Evolutionary conservation across 2,329 filamentous ascomycete genomes (phyloP).

Genomic region (Trichothecium sympodiale): DNA sequence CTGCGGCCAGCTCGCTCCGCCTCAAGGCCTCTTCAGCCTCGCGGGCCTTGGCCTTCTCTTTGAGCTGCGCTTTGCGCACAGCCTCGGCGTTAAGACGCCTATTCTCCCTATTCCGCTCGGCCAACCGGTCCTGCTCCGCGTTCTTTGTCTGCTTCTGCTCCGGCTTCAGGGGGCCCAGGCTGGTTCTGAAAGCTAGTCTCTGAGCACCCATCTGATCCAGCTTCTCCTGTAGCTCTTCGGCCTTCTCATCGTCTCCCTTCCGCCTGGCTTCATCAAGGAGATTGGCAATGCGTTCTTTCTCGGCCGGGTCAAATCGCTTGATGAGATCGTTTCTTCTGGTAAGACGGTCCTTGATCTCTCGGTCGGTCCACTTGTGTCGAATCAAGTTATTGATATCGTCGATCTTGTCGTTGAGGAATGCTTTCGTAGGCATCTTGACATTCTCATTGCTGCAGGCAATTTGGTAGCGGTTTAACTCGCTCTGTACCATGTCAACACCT

Average conservation of each 20-base stretch:
- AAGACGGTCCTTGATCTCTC: slow-evolving; percentile 71
- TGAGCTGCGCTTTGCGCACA: slow-evolving; percentile 81
- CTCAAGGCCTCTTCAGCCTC: slow-evolving; percentile 50
- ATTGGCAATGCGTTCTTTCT: slow-evolving; percentile 56
- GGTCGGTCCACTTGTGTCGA: slow-evolving; percentile 70
- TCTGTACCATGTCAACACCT: slow-evolving; percentile 29
- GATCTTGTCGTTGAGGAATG: slow-evolving; percentile 59
- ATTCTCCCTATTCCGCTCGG: slow-evolving; percentile 74
- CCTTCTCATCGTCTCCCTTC: slow-evolving; percentile 48
- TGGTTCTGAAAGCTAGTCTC: slow-evolving; percentile 64
- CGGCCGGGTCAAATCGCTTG: slow-evolving; percentile 52
- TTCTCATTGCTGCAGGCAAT: slow-evolving; percentile 62
- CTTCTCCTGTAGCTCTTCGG: slow-evolving; percentile 44
- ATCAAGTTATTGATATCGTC: slow-evolving; percentile 71
- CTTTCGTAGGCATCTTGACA: slow-evolving; percentile 62
- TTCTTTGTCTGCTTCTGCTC: slow-evolving; percentile 34
- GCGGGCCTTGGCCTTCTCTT: slow-evolving; percentile 57
- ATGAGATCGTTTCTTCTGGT: slow-evolving; percentile 58
- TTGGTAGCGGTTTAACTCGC: slow-evolving; percentile 74
- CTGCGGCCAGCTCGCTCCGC: slow-evolving; percentile 49
- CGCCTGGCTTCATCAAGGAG: slow-evolving; percentile 56
- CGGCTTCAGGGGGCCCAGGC: slow-evolving; percentile 43
- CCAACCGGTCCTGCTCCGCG: slow-evolving; percentile 70
- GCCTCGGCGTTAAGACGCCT: slow-evolving; percentile 76
- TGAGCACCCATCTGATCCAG: slow-evolving; percentile 54